A percentile compares a stretch with the other conserved stretches of the same genome.
These are phyloP conservation scores for Pistacia vera DNA, from an alignment of 345 rosid species.

Conservation along the genomic window DNA sequence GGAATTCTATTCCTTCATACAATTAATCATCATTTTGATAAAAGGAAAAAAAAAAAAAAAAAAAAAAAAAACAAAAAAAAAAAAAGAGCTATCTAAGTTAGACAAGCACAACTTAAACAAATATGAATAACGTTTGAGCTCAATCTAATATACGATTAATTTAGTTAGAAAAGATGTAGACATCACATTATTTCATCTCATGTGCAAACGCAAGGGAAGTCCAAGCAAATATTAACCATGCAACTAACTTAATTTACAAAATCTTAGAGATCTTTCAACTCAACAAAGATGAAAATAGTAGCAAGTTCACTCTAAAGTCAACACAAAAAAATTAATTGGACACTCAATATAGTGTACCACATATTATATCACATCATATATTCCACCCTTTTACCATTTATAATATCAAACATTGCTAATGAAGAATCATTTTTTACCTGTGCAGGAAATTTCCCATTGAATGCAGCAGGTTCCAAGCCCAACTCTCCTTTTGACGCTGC, in stretches of 20 bases:
- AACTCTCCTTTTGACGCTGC: slow-evolving; percentile 36
- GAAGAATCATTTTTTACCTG: slow-evolving; percentile 22
- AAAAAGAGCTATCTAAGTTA: not conserved
- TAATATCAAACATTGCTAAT: not conserved
- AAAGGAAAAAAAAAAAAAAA: no score
- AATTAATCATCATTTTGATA: not conserved
- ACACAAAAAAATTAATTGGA: not conserved
- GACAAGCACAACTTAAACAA: not conserved
- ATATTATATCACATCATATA: not conserved
- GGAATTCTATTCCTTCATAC: not conserved
- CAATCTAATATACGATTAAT: not conserved
- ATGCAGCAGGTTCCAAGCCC: slow-evolving; percentile 37
- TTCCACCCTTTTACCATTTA: slow-evolving; percentile 1
- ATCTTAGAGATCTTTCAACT: not conserved
- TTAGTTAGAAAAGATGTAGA: not conserved
- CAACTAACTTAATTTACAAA: not conserved
- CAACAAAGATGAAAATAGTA: not conserved
- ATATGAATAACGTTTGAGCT: not conserved
- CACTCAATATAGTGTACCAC: not conserved
- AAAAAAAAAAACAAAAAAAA: no score
- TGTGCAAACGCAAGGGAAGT: not conserved
- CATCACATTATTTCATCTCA: not conserved
- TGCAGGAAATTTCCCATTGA: slow-evolving; percentile 32
- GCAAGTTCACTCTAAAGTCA: not conserved
- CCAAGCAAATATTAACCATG: not conserved